A percentile compares a stretch with the other conserved stretches of the same genome.
Conservation (phyloP, 805 yeast genomes). For the Candida bentonensis region DNA sequence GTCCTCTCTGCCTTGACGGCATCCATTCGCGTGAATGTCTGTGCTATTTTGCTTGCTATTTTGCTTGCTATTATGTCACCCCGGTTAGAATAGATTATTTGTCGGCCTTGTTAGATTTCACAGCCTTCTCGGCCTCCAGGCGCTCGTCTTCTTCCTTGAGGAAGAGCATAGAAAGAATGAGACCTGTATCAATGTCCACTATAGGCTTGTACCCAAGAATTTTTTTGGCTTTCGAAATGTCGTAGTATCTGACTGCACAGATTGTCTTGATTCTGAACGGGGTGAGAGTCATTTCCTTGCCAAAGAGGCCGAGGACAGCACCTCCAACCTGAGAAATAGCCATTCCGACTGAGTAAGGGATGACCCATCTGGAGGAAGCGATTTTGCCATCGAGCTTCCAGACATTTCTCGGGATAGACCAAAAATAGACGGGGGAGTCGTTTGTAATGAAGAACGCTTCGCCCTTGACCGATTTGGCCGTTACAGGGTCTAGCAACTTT, state of each 20-base stretch:
- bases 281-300: constrained; percentile 86
- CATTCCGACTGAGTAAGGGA: constrained; percentile 65
- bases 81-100: no score
- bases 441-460: constrained; percentile 84
- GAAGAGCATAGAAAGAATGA: not conserved
- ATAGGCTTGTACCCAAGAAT: constrained; percentile 68
- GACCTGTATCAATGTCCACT: constrained; percentile 41
- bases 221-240: constrained; percentile 72
- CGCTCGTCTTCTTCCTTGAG: not conserved
- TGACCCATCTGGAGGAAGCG: constrained; percentile 51
- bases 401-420: constrained; percentile 92
- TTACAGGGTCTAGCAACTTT: constrained; percentile 37
- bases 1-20: no score
- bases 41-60: no score
- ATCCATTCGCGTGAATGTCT: no score
- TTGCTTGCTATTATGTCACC: no score
- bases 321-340: constrained; percentile 72
- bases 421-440: constrained; percentile 88
- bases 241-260: constrained; percentile 88
- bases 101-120: not conserved
- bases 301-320: constrained; percentile 49
- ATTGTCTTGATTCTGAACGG: constrained; percentile 89
- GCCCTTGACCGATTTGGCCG: constrained; percentile 47
- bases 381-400: constrained; percentile 94
- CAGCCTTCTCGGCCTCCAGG: not conserved